Conservation (phyloP, 768 basidiomycete species). For the Trichaptum fuscoviolaceum region DNA sequence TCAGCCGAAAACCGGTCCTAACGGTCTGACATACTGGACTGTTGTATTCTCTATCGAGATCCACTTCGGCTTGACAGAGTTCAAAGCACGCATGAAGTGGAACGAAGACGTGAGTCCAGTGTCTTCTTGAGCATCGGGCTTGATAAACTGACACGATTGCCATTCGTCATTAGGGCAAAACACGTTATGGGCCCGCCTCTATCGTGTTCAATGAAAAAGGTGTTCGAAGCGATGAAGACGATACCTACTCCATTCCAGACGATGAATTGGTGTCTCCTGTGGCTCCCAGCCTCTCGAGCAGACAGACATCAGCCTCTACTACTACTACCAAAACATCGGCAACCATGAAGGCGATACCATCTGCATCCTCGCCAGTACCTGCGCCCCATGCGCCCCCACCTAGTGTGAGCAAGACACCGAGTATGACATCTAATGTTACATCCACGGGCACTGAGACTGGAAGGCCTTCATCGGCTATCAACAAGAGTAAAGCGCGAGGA, state of each 20-base stretch:
- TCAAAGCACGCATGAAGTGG: constrained; percentile 80
- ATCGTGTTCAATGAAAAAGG: constrained; percentile 82
- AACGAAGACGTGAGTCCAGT: constrained; percentile 60
- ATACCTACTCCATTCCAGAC: constrained; percentile 58
- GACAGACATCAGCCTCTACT: not conserved
- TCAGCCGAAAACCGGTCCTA: constrained; percentile 55
- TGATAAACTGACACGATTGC: constrained; percentile 7
- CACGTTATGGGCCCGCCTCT: constrained; percentile 72
- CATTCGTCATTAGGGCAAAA: constrained; percentile 44
- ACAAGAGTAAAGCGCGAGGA: not conserved
- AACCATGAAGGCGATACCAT: not conserved
- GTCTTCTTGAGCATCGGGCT: constrained; percentile 6
- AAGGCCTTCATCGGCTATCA: not conserved
- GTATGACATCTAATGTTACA: not conserved
- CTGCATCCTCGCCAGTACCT: no score
- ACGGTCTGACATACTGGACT: constrained; percentile 74
- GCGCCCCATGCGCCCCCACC: no score
- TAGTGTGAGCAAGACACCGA: not conserved
- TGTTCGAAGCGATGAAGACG: constrained; percentile 68
- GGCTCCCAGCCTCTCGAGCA: not conserved
- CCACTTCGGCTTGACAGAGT: constrained; percentile 78
- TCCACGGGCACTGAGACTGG: not conserved
- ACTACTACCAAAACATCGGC: not conserved
- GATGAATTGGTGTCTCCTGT: constrained; percentile 41
- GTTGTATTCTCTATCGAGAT: constrained; percentile 83